Percentiles rank a stretch among this genome's conserved stretches.
Evolutionary conservation across 805 yeast genomes (phyloP).

Genomic region (Lipomyces spencermartinsiae): DNA sequence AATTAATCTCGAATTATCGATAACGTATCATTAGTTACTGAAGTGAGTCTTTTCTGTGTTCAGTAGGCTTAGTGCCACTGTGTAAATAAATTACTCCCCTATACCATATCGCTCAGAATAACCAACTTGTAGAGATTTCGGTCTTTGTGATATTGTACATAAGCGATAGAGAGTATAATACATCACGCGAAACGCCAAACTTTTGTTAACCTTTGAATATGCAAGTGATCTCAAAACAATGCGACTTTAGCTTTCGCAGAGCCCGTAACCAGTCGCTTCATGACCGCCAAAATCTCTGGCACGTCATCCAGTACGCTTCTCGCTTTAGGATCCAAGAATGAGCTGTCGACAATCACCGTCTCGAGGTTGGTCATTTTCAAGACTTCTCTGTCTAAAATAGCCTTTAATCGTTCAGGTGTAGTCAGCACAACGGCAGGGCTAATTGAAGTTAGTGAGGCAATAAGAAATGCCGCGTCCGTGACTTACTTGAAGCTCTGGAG

Average conservation of each 20-base stretch:
- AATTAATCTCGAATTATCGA: too few relatives aligned
- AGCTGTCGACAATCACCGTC: slow-evolving; percentile 25
- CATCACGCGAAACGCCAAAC: not conserved
- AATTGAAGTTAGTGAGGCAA: not conserved
- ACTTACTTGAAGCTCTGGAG: slow-evolving; percentile 22
- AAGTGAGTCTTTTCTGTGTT: too few relatives aligned
- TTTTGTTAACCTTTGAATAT: not conserved
- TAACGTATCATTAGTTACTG: too few relatives aligned
- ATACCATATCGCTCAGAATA: too few relatives aligned
- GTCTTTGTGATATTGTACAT: not conserved
- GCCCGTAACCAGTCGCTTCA: slow-evolving; percentile 17
- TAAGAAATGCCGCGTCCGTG: not conserved
- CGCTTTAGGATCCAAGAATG: slow-evolving; percentile 31
- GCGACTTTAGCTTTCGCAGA: slow-evolving; percentile 7
- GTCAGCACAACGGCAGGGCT: slow-evolving; percentile 21
- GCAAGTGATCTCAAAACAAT: not conserved
- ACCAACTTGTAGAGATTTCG: too few relatives aligned
- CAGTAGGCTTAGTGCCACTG: too few relatives aligned
- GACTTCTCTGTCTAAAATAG: slow-evolving; percentile 14
- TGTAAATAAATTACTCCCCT: too few relatives aligned
- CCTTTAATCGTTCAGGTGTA: slow-evolving; percentile 24
- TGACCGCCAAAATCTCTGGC: slow-evolving; percentile 27
- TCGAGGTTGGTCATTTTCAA: slow-evolving; percentile 19
- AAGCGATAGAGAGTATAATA: not conserved
- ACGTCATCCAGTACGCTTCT: slow-evolving; percentile 34